Evolutionary conservation across 306 rosid genomes (phyloP).

Genomic region (Dalbergia cochinchinensis): DNA sequence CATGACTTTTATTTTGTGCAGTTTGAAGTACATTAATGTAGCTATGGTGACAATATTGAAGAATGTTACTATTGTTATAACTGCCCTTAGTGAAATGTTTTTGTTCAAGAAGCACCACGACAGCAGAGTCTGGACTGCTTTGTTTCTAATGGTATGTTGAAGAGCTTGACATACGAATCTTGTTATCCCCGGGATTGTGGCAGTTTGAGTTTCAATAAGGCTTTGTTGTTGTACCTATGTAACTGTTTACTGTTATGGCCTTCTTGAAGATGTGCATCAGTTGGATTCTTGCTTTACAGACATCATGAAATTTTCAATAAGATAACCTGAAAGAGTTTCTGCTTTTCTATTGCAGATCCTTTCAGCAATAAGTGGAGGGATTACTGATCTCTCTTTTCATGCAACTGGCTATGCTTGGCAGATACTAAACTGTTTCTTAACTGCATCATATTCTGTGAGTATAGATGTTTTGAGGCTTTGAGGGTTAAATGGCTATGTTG

Average conservation of each 20-base stretch:
- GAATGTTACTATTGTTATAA: constrained; percentile 96
- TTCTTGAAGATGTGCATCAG: constrained; percentile 36
- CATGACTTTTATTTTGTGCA: constrained; percentile 58
- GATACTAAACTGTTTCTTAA: constrained; percentile 85
- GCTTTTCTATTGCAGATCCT: constrained; percentile 71
- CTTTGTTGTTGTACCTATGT: constrained; percentile 5
- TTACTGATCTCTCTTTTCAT: constrained; percentile 89
- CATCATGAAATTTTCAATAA: constrained; percentile 27
- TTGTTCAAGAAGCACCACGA: constrained; percentile 90
- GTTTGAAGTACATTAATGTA: constrained; percentile 96
- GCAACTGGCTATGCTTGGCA: constrained; percentile 93
- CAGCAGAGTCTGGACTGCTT: constrained; percentile 89
- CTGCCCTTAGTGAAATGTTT: constrained; percentile 96
- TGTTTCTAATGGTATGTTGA: constrained; percentile 86
- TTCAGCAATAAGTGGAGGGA: constrained; percentile 95
- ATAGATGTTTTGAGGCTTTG: constrained; percentile 36
- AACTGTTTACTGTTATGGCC: neutral
- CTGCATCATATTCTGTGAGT: constrained; percentile 99
- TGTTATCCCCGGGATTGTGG: too few relatives aligned
- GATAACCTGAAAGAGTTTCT: constrained; percentile 27
- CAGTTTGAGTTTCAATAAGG: too few relatives aligned
- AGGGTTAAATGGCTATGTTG: neutral
- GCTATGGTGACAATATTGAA: constrained; percentile 99
- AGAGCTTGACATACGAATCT: constrained; percentile 32
- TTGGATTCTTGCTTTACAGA: constrained; percentile 3